Base-by-base conservation (phyloP, 495 filamentous ascomycete species). In the Trichoderma parareesei region DNA sequence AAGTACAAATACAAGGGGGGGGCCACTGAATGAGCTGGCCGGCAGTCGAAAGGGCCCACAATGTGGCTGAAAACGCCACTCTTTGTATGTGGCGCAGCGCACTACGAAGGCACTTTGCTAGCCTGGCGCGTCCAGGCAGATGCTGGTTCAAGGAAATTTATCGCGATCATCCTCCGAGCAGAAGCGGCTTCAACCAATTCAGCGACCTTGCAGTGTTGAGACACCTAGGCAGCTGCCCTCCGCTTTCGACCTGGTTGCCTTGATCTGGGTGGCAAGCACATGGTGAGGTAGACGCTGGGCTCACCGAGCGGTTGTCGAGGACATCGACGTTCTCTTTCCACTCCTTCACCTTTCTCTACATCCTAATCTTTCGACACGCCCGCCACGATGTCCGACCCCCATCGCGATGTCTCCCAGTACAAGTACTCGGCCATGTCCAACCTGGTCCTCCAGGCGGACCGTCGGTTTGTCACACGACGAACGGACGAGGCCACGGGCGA, bases 351-450 rank as follows among this genome's bases (percentile, higher is more conserved):
- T 37, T 63, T 60, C 37, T 48, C 3, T n/a, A 38, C 60, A n/a
- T 42, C n/a, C 13, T 18, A 43, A 11, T n/a, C 20, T n/a, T 49
- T 27, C 6, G 61, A 62, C 27, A 42, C 61, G 64, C 49, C 65
- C 37, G 65, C 63, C 70, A 79, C 72, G 66, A 95, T 95, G 92
- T 85, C 90, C 75, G 92, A 97, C 82, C 88, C 87, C 69, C 84
- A 92, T 80, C 79, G 80, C 75, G 89, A 93, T 87, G 88, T 96
- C 63, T 93, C 90, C 71, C 93, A 97, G 79, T 99, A 97, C 83
- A 99, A 99, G 78, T 99, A 99, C 84, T 90, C 91, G 87, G 93
- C 92, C 75, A 99, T 99, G 94, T 98, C 94, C 81, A 99, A 99
- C 87, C 87, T 99, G 91, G 94, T 99, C 75, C 91, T 97, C 85